These are phyloP conservation scores for Pythium rishiriense DNA, from an alignment of 352 stramenopile genomes.

Conservation along the genomic window DNA sequence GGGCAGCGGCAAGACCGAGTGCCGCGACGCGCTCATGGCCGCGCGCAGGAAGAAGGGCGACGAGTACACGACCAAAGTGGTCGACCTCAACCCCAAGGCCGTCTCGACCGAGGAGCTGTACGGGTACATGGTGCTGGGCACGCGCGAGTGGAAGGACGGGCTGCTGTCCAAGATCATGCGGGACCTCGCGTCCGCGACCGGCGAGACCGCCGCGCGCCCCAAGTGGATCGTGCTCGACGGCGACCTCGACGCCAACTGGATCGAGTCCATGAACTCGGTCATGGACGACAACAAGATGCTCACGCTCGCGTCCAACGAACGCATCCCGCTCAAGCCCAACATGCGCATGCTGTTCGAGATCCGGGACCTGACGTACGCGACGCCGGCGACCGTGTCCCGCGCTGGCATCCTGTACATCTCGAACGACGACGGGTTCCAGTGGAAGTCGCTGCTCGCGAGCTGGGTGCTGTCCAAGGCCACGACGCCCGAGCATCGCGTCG, in stretches of 20 bases:
- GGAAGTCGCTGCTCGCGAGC: conserved; percentile 90
- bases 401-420: conserved; percentile 96
- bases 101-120: conserved; percentile 97
- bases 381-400: conserved; percentile 92
- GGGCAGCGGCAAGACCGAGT: conserved; percentile 93
- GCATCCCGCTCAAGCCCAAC: conserved; percentile 93
- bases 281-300: conserved; percentile 92
- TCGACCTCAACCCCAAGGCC: conserved; percentile 95
- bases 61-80: conserved; percentile 60
- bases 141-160: conserved; percentile 95
- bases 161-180: conserved; percentile 94
- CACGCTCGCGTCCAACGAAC: conserved; percentile 93
- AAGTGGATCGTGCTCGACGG: conserved; percentile 98
- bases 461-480: conserved; percentile 84
- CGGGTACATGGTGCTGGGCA: conserved; percentile 93
- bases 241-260: conserved; percentile 86
- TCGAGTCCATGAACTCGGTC: conserved; percentile 90
- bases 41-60: conserved; percentile 80
- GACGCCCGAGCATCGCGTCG: conserved; percentile 49
- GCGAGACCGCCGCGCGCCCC: conserved; percentile 36
- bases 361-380: conserved; percentile 92
- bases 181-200: conserved; percentile 73
- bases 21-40: conserved; percentile 88
- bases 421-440: conserved; percentile 91
- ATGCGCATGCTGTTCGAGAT: conserved; percentile 98